These are phyloP conservation scores for Nidularia sp. DNA, from an alignment of 768 basidiomycete species.

Conservation along the genomic window DNA sequence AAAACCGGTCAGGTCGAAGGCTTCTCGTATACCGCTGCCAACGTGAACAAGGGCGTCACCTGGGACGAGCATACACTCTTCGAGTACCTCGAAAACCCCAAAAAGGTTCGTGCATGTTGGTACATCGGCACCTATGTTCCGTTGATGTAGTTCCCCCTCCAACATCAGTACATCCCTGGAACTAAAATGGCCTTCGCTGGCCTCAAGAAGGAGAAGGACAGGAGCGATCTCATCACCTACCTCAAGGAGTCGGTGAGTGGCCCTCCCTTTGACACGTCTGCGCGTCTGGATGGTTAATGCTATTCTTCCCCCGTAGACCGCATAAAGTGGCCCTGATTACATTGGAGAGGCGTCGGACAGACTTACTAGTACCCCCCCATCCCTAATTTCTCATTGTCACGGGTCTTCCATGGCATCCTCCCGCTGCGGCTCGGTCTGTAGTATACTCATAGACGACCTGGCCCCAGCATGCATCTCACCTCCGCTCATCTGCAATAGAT, in stretches of 20 bases:
- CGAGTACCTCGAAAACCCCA: constrained; percentile 95
- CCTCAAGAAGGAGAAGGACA: constrained; percentile 97
- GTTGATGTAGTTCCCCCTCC: not conserved
- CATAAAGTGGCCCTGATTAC: not conserved
- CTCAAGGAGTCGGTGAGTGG: constrained; percentile 69
- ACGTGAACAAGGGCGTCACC: constrained; percentile 87
- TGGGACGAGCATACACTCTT: constrained; percentile 92
- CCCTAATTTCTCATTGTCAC: no score
- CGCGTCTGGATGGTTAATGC: not conserved
- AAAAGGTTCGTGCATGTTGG: constrained; percentile 61
- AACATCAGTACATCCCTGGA: constrained; percentile 82
- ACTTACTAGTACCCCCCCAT: no score
- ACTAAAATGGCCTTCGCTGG: constrained; percentile 99
- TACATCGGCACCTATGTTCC: not conserved
- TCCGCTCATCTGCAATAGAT: no score
- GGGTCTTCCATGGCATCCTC: no score
- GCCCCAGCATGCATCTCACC: no score
- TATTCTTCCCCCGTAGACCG: not conserved
- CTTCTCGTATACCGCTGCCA: constrained; percentile 91
- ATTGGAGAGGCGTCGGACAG: no score
- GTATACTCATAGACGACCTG: no score
- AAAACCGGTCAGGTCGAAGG: constrained; percentile 82
- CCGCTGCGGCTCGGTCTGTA: no score
- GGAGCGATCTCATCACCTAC: constrained; percentile 87
- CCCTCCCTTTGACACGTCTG: not conserved